Evolutionary conservation across 1,139 yeast genomes (phyloP).

Genomic region (Scheffersomyces quercinus): DNA sequence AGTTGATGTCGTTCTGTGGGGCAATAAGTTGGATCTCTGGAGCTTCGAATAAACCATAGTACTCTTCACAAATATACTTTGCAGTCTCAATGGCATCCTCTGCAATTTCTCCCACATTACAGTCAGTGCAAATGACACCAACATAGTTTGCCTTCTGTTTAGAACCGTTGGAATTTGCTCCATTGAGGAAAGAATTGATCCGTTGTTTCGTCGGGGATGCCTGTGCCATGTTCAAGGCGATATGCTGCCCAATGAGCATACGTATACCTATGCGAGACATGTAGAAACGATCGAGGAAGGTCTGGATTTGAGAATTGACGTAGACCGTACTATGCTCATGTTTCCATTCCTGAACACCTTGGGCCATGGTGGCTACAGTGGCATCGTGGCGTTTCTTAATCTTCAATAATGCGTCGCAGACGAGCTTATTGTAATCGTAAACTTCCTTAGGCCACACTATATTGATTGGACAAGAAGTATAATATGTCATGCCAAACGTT

Average conservation of each 20-base stretch:
- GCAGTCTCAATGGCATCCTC: conserved; percentile 88
- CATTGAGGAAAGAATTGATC: conserved; percentile 36
- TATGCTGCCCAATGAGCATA: conserved; percentile 87
- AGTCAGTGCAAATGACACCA: conserved; percentile 81
- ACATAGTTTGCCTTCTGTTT: conserved; percentile 55
- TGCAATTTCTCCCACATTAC: conserved; percentile 77
- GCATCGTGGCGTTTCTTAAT: conserved; percentile 90
- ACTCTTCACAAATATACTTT: conserved; percentile 82
- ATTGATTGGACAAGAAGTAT: conserved; percentile 54
- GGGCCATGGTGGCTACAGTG: conserved; percentile 90
- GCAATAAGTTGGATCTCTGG: conserved; percentile 79
- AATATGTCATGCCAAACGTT: conserved; percentile 58
- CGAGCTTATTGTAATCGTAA: conserved; percentile 65
- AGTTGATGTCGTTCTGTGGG: conserved; percentile 62
- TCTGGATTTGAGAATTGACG: conserved; percentile 67
- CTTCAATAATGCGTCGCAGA: conserved; percentile 63
- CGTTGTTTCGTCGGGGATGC: conserved; percentile 46
- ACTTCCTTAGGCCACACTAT: conserved; percentile 74
- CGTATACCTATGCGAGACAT: conserved; percentile 87
- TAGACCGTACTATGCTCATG: conserved; percentile 46
- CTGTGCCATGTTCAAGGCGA: conserved; percentile 74
- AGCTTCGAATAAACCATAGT: conserved; percentile 79
- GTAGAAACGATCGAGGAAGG: conserved; percentile 78
- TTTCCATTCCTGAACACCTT: conserved; percentile 92
- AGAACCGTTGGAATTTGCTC: conserved; percentile 14